Evolutionary conservation across 371 early-diverging fungal genomes (phyloP), one percentile per base, ranked within the genome.

Genomic region (Mortierella sp.): DNA sequence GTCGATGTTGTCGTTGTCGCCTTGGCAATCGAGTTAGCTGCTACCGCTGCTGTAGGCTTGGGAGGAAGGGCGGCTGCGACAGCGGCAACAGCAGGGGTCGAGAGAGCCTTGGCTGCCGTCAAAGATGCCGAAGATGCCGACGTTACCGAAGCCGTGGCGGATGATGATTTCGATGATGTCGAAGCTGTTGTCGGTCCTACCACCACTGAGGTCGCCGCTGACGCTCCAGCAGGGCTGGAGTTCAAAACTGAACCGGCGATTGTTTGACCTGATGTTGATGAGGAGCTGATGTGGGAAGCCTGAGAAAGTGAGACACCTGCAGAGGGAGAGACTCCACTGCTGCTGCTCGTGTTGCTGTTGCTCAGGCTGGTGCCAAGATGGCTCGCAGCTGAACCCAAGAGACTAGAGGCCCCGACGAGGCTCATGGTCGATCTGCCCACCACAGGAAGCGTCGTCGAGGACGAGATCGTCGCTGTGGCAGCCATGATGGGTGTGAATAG

Each of bases 381-480:
- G 45, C 70, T 48, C 6, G 65, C 68, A 75, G 75, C 24, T 10
- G 54, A 48, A 42, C 68, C 28, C 50, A 50, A 34, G 26, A 76
- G 79, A 44, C 63, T 76, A 47, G 79, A 57, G 24, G 85, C 75
- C 52, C 85, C 79, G 48, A 81, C 81, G 34, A 84, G 81, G 76
- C 63, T 84, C 85, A 84, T 80, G 58, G 84, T 79, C 65, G 85
- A 81, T 84, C 79, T 84, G 85, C 81, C 81, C 73, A 78, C 84
- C 80, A 84, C 84, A 84, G 84, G 76, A 63, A 60, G 74, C 70
- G 79, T 77, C 74, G 79, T 84, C 75, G 85, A 76, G 72, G 85
- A n/a, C 81, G 85, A 84, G 77, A 81, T 84, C 77, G 85, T 84
- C 79, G 85, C 81, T 81, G 85, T 84, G 85, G 85, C 74, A 81